These are phyloP conservation scores for Lumnitzera racemosa DNA, from an alignment of 345 rosid species.

Conservation along the genomic window DNA sequence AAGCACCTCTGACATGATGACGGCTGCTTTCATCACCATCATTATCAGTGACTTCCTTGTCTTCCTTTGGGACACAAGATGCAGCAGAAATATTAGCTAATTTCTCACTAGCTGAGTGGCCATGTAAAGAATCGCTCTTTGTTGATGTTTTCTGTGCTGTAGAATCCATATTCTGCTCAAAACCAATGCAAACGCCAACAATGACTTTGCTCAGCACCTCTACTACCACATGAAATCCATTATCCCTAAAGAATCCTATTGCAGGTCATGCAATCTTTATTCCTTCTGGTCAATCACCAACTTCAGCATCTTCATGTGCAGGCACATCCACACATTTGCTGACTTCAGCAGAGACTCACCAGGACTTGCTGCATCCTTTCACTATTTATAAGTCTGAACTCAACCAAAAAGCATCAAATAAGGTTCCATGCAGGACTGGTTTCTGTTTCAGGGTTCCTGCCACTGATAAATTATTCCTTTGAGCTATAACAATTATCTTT, in stretches of 20 bases:
- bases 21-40: constrained; percentile 15
- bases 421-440: too few species aligned
- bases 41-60: constrained; percentile 15
- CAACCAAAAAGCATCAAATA: too few species aligned
- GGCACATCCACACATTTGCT: constrained; percentile 5
- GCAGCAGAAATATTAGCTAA: constrained; percentile 16
- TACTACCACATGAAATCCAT: constrained; percentile 13
- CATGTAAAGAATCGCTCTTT: constrained; percentile 8
- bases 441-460: too few species aligned
- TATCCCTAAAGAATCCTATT: constrained; percentile 12
- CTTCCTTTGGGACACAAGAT: constrained; percentile 19
- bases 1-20: not conserved
- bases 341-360: constrained; percentile 8
- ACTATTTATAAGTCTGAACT: constrained; percentile 7
- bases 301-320: constrained; percentile 8
- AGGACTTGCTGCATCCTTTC: constrained; percentile 29
- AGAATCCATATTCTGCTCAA: constrained; percentile 15
- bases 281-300: constrained; percentile 11
- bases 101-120: constrained; percentile 14
- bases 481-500: not conserved
- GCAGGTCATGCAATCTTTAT: constrained; percentile 8
- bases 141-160: constrained; percentile 11
- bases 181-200: constrained; percentile 11
- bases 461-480: constrained; percentile 9
- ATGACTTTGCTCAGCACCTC: constrained; percentile 14